These are phyloP conservation scores for Solanum virginianum DNA, from an alignment of 257 asterid genomes.

Conservation along the genomic window DNA sequence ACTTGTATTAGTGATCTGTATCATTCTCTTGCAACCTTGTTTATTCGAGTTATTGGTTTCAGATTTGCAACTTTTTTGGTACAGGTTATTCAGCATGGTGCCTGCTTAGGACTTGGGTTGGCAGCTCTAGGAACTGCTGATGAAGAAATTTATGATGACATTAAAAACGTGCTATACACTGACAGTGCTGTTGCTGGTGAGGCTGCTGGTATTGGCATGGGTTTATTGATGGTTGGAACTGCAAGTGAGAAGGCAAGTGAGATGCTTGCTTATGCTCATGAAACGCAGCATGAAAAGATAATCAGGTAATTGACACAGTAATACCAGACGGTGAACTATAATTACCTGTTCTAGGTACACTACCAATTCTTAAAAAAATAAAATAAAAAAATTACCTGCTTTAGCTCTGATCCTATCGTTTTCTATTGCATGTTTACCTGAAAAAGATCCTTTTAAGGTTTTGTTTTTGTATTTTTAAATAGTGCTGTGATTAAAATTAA, in stretches of 20 bases:
- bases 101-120: conserved; percentile 97
- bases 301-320: conserved; percentile 43
- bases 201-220: conserved; percentile 99
- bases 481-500: background rate
- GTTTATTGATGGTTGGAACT: conserved; percentile 94
- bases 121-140: conserved; percentile 97
- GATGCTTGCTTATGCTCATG: conserved; percentile 97
- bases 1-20: background rate
- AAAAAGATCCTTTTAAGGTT: background rate
- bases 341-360: background rate
- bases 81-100: conserved; percentile 99
- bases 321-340: background rate
- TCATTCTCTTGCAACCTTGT: background rate
- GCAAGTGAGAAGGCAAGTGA: conserved; percentile 90
- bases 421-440: background rate
- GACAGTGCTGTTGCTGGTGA: conserved; percentile 99
- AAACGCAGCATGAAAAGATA: conserved; percentile 95
- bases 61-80: background rate
- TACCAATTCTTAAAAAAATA: no score
- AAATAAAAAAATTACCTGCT: background rate
- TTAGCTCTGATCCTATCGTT: background rate
- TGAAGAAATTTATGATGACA: conserved; percentile 70
- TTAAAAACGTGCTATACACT: conserved; percentile 71
- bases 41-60: background rate
- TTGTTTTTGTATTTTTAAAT: background rate